A percentile compares a stretch with the other conserved stretches of the same genome.
phyloP scores from a whole-genome alignment of 176 grass and related monocot species.

The barley (Hordeum vulgare) region DNA sequence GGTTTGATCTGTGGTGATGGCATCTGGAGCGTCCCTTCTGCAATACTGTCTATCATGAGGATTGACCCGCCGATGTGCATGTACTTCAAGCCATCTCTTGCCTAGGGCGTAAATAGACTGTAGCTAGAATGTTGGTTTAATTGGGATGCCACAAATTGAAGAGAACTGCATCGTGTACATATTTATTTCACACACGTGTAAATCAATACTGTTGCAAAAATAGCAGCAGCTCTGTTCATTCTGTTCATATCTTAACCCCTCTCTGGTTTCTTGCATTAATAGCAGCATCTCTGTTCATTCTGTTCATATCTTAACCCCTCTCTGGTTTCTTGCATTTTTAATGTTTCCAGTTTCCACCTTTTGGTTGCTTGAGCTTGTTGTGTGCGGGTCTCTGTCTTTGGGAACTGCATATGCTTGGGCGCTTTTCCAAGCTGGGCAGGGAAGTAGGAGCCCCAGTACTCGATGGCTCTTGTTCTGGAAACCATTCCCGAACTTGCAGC shows the following conservation, averaged over 20 bases:
- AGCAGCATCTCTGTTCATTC: conserved; percentile 12
- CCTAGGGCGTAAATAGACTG: conserved; percentile 11
- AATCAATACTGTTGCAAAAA: neutral
- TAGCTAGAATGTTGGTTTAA: neutral
- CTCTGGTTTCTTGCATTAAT: neutral
- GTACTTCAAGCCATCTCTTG: conserved; percentile 54
- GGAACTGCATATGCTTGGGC: neutral
- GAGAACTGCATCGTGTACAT: conserved; percentile 24
- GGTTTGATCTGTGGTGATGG: conserved; percentile 90
- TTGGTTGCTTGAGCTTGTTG: neutral
- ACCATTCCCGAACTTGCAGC: no score
- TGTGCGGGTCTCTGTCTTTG: neutral
- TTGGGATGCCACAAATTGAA: neutral
- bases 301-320: neutral
- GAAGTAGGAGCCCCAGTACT: neutral
- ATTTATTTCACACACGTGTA: conserved; percentile 1
- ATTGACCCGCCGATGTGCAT: conserved; percentile 83
- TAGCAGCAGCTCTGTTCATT: conserved; percentile 13
- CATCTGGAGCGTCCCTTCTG: conserved; percentile 83
- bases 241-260: neutral
- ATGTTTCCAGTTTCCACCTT: neutral
- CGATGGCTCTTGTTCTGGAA: no score
- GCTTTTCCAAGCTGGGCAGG: neutral
- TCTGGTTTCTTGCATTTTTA: neutral
- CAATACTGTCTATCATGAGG: conserved; percentile 66